A percentile compares a stretch with the other conserved stretches of the same genome.
phyloP scores from a whole-genome alignment of 768 basidiomycete genomes.

The Trametes gibbosa region DNA sequence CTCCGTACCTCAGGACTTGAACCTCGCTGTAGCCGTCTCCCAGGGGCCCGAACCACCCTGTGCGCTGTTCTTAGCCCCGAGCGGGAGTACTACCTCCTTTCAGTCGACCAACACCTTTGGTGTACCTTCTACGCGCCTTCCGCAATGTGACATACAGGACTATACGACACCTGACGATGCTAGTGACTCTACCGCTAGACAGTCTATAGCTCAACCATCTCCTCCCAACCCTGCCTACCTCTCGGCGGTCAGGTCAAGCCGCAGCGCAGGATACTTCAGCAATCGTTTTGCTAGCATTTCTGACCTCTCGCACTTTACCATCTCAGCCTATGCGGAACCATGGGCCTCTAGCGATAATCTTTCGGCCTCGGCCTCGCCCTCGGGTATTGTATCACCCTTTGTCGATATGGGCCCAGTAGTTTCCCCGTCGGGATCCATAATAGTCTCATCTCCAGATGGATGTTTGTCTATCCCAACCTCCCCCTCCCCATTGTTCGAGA shows the following conservation, averaged over 20 bases:
- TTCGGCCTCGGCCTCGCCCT: background rate
- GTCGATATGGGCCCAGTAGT: background rate
- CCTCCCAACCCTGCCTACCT: background rate
- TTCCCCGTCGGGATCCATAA: constrained; percentile 1
- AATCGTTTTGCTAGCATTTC: constrained; percentile 15
- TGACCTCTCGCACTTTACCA: constrained; percentile 14
- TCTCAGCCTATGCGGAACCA: constrained; percentile 15
- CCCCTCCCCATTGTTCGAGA: background rate
- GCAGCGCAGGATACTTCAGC: constrained; percentile 15
- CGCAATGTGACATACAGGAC: background rate
- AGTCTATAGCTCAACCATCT: background rate
- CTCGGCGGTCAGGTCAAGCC: background rate
- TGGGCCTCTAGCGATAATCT: constrained; percentile 3
- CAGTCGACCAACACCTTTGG: constrained; percentile 25
- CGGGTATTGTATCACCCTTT: background rate
- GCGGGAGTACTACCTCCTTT: constrained; percentile 18
- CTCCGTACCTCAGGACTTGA: constrained; percentile 3
- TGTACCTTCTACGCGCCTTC: background rate
- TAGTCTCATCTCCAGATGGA: background rate
- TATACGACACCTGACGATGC: background rate
- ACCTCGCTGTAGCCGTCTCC: background rate
- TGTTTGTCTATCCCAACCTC: background rate
- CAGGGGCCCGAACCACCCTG: background rate
- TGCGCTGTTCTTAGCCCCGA: constrained; percentile 5
- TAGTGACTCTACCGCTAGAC: constrained; percentile 3